Base-by-base conservation (phyloP, 176 grass and related monocot genomes). In the Oryza punctata region DNA sequence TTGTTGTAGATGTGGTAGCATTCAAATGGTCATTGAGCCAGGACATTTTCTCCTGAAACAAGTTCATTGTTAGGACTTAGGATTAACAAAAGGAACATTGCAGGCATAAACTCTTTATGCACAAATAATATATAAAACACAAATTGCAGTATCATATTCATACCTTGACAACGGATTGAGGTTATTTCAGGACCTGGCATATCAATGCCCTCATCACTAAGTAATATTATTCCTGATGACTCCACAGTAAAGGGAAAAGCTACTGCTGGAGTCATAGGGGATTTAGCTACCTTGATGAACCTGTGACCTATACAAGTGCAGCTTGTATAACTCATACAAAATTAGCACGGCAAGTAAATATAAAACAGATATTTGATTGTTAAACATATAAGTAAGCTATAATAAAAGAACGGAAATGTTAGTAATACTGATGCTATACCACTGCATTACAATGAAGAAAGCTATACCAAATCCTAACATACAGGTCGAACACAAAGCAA, bases 221-320 rank as follows among this genome's bases (percentile, higher is more conserved):
- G 76, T 49, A 98, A 83, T 74, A 59, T 84, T 81, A 94, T 90
- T 40, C 96, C 96, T 26, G 96, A 98, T 47, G 89, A 78, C 76
- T 94, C 87, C 27, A 98, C 87, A 14, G 87, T 30, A 72, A 94
- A 98, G 72, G 93, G 96, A 93, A 94, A 98, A 78, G 89, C 79
- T 70, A 96, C 77, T 63, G 93, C 85, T 67, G 91, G 93, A 82
- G 93, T 94, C 78, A 94, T 87, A 35, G 96, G 96, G 23, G 96
- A 98, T 85, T 98, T 98, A 50, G 87, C 91, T 33, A 98, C 93
- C 85, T 98, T 98, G 69, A 98, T 96, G 77, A 92, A 96, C 81
- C 87, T 88, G 40, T 89, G 70, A 64, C 93, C 96, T 98, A 72
- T 12, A 72, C 78, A 38, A 76, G 73, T 13, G 7, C 12, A 77